Evolutionary conservation across 805 yeast species (phyloP).

Genomic region (Zygosaccharomyces bailii): DNA sequence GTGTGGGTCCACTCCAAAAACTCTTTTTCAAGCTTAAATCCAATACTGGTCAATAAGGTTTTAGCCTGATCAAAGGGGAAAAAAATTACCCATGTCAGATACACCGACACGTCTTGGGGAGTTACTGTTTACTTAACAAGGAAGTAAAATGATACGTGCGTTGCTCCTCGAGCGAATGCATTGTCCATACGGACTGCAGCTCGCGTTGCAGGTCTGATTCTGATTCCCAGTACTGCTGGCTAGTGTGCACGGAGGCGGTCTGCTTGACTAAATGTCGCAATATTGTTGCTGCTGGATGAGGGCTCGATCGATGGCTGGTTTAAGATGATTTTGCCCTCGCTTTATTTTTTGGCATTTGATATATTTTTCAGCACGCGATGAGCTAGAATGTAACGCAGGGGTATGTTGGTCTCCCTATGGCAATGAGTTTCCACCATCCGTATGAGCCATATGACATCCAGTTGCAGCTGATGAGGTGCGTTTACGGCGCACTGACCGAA

Average conservation of each 20-base stretch:
- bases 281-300: background rate
- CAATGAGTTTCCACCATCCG: slow-evolving; percentile 61
- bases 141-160: slow-evolving; percentile 4
- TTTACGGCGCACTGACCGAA: slow-evolving; percentile 54
- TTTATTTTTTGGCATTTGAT: slow-evolving; percentile 1
- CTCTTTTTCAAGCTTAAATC: background rate
- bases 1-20: background rate
- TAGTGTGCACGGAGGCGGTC: background rate
- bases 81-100: background rate
- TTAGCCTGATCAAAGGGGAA: background rate
- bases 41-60: background rate
- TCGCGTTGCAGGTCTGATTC: background rate
- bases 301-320: background rate
- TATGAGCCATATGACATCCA: slow-evolving; percentile 79
- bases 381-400: slow-evolving; percentile 4
- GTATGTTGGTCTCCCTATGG: background rate
- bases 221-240: background rate
- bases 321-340: background rate
- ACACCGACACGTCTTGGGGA: background rate
- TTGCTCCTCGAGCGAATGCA: slow-evolving; percentile 2
- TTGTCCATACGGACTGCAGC: slow-evolving; percentile 1
- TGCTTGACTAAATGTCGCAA: background rate
- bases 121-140: background rate
- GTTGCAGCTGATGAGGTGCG: slow-evolving; percentile 64
- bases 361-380: slow-evolving; percentile 6